A percentile compares a stretch with the other conserved stretches of the same genome.
phyloP scores from a whole-genome alignment of 331 rosid species.

The Rosa hybrid region DNA sequence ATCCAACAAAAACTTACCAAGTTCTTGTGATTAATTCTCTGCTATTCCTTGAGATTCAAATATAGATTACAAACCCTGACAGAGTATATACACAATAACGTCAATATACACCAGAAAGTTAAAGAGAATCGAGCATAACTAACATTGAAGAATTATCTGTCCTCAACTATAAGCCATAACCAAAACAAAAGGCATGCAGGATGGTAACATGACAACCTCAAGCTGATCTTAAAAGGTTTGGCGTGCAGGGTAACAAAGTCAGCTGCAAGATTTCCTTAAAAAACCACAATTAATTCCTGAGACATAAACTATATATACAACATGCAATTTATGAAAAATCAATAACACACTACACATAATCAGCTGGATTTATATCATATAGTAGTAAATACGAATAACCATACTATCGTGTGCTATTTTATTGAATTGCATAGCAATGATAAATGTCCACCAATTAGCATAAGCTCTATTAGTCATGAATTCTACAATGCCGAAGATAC shows the following conservation, averaged over 20 bases:
- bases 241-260: neutral
- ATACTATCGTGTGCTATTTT: conserved; percentile 63
- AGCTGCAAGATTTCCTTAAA: conserved; percentile 24
- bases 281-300: conserved; percentile 9
- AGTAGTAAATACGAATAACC: conserved; percentile 35
- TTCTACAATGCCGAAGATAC: conserved; percentile 72
- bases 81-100: neutral
- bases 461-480: conserved; percentile 59
- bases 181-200: conserved; percentile 2
- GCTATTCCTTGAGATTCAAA: conserved; percentile 22
- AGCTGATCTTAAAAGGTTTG: conserved; percentile 1
- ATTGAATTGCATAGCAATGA: conserved; percentile 70
- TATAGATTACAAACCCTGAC: neutral
- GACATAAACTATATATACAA: conserved; percentile 24
- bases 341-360: conserved; percentile 27
- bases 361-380: conserved; percentile 40
- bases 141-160: conserved; percentile 11
- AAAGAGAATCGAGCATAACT: conserved; percentile 2
- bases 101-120: conserved; percentile 3
- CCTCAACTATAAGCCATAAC: conserved; percentile 8
- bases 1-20: neutral
- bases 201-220: neutral
- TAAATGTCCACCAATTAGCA: conserved; percentile 80
- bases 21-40: neutral
- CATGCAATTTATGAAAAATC: conserved; percentile 27